Evolutionary conservation across 257 asterid species (phyloP).

Genomic region (Solanum piurae): DNA sequence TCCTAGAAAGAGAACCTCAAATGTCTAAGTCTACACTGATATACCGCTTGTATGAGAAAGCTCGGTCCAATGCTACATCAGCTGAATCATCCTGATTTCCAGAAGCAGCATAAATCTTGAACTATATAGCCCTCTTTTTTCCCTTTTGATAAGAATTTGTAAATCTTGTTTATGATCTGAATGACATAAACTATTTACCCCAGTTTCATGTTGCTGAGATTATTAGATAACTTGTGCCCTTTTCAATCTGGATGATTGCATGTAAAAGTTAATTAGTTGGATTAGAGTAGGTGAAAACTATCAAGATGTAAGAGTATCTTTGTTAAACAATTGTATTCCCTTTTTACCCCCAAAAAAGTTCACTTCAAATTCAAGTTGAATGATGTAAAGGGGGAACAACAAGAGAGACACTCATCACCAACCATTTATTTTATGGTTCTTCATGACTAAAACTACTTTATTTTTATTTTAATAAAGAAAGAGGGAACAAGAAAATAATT

Average conservation of each 20-base stretch:
- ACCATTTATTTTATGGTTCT: background rate
- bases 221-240: background rate
- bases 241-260: background rate
- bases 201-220: background rate
- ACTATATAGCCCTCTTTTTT: background rate
- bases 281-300: background rate
- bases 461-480: background rate
- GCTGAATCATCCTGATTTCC: slow-evolving; percentile 13
- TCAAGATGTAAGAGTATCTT: background rate
- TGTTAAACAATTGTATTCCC: background rate
- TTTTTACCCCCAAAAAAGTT: background rate
- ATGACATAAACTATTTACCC: background rate
- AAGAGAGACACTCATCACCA: background rate
- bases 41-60: slow-evolving; percentile 52
- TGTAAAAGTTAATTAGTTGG: background rate
- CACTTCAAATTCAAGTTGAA: background rate
- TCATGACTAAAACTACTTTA: background rate
- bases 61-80: slow-evolving; percentile 17
- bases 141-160: background rate
- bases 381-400: background rate
- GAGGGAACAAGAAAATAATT: background rate
- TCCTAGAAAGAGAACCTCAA: slow-evolving; percentile 87
- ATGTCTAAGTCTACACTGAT: slow-evolving; percentile 66
- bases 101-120: background rate
- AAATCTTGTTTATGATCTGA: background rate